A percentile compares a stretch with the other conserved stretches of the same genome.
Evolutionary conservation across 2,329 filamentous ascomycete genomes (phyloP).

Genomic region (Pestalotiopsis sp.): DNA sequence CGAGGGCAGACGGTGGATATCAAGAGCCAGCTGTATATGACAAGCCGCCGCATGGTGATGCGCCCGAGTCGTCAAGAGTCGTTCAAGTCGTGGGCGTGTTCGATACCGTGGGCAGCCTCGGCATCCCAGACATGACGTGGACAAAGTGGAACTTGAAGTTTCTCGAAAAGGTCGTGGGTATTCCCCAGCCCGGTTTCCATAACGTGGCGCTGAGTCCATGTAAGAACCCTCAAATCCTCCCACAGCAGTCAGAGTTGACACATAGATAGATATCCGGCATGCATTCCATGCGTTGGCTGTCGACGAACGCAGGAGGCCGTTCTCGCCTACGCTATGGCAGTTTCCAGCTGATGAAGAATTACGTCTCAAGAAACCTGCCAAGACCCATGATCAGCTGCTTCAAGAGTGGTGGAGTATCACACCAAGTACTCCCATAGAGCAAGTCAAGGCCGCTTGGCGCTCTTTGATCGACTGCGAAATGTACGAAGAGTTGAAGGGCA

Average conservation of each 20-base stretch:
- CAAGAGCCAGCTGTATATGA: constrained; percentile 5
- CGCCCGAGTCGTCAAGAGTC: constrained; percentile 13
- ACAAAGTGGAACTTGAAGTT: constrained; percentile 19
- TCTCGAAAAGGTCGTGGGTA: constrained; percentile 18
- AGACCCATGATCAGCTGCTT: constrained; percentile 5
- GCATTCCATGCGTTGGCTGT: constrained; percentile 41
- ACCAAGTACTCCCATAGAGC: background rate
- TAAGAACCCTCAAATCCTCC: constrained; percentile 9
- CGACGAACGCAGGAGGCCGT: constrained; percentile 44
- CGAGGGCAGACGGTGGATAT: background rate
- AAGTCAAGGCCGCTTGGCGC: constrained; percentile 9
- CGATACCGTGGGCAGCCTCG: constrained; percentile 34
- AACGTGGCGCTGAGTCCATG: constrained; percentile 19
- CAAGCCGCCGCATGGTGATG: constrained; percentile 8
- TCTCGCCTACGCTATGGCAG: constrained; percentile 55
- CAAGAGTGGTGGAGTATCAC: background rate
- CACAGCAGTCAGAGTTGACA: background rate
- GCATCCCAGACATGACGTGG: constrained; percentile 27
- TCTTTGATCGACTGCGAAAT: constrained; percentile 17
- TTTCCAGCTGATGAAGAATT: constrained; percentile 32
- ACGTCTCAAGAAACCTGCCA: constrained; percentile 20
- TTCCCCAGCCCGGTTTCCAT: constrained; percentile 20
- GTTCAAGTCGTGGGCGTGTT: constrained; percentile 34
- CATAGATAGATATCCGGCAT: constrained; percentile 30
- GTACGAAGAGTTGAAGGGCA: constrained; percentile 11